Evolutionary conservation across 2,329 filamentous ascomycete genomes (phyloP).

Genomic region (Thielaviopsis populi): DNA sequence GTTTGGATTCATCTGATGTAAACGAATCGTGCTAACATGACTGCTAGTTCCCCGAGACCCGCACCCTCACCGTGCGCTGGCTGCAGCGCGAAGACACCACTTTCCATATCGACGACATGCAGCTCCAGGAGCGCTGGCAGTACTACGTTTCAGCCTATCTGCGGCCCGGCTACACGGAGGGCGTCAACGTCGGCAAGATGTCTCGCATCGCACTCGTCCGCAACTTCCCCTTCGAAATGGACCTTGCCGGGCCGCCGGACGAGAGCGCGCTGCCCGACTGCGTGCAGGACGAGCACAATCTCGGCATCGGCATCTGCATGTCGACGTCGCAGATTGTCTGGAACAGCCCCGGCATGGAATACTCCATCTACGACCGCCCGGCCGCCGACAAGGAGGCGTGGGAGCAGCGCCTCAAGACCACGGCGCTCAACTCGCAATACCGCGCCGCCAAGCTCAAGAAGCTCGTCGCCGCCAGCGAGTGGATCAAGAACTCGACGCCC

Average conservation of each 20-base stretch:
- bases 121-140: conserved; percentile 71
- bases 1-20: not conserved
- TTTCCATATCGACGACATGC: conserved; percentile 79
- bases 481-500: conserved; percentile 65
- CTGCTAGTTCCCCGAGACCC: conserved; percentile 7
- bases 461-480: conserved; percentile 65
- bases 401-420: conserved; percentile 31
- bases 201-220: conserved; percentile 55
- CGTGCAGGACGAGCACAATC: conserved; percentile 44
- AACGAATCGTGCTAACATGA: not conserved
- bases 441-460: conserved; percentile 60
- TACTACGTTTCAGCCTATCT: conserved; percentile 92
- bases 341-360: conserved; percentile 54
- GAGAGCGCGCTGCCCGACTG: conserved; percentile 36
- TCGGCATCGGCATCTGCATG: conserved; percentile 59
- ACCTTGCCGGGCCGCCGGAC: conserved; percentile 32
- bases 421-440: conserved; percentile 43
- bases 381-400: conserved; percentile 53
- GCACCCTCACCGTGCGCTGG: conserved; percentile 41
- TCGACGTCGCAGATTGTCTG: conserved; percentile 71
- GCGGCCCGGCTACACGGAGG: conserved; percentile 76
- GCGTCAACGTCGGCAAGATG: conserved; percentile 49
- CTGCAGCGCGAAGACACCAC: conserved; percentile 55
- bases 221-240: conserved; percentile 50
- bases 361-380: conserved; percentile 54